Evolutionary conservation across 2,329 filamentous ascomycete species (phyloP), one percentile per base, ranked within the genome.

Genomic region (Penicillium sp.): DNA sequence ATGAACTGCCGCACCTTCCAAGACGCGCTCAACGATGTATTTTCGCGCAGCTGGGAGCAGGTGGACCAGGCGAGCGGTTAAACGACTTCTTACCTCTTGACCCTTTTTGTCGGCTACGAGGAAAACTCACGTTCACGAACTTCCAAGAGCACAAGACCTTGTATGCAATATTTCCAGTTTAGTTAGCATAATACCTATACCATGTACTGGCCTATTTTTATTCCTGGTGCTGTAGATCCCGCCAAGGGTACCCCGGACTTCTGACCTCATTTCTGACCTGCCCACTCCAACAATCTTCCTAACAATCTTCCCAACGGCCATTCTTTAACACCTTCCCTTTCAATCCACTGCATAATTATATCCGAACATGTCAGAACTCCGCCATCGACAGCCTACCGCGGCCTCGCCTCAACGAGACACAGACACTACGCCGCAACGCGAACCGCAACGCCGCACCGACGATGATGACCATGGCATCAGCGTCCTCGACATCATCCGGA

Each of bases 1-100:
- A 84, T 85, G 74, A 85, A 86, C 55, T 81, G 82, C 32, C 77
- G 81, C 42, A 78, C 82, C 1, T 81, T 85, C 58, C 81, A 84
- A 59, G 78, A 83, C 32, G 81, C 81, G 0, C 68, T 86, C 44
- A 77, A 80, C 51, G 76, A 84, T 54, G 80, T 86, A 4, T 83
- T 85, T 54, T 77, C 76, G 6, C 72, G 78, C 25, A 69, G 64
- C 41, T 76, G 73, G 73, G 73, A 75, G 47, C 67, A 70, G 48
- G 66, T 69, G 27, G 68, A 68, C 65, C 56, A 55, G 42, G 47
- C 25, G 52, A 54, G 32, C 46, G 46, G 52, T 49, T 44, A 46
- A 50, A 50, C 10, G 9, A 28, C 10, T 37, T 5, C 5, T 37
- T 3, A 20, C 10, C 8, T 10, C 9, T 4, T 2, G 8, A 18